These are phyloP conservation scores for Serendipita sp. DNA, from an alignment of 768 basidiomycete genomes.

Conservation along the genomic window DNA sequence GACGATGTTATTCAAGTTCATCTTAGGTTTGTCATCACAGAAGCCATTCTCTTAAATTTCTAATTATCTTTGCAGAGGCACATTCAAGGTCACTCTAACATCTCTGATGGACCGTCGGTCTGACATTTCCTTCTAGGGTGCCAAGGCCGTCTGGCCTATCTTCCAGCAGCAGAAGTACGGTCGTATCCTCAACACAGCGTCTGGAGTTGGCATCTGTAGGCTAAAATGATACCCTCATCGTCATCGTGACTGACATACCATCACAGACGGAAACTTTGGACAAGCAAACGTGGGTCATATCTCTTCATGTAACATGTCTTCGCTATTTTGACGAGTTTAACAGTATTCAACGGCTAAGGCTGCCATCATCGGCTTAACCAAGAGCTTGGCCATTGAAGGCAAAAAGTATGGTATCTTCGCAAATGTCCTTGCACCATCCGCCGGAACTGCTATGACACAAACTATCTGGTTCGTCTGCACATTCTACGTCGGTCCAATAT, in stretches of 20 bases:
- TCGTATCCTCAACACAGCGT: conserved; percentile 86
- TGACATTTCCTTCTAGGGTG: conserved; percentile 37
- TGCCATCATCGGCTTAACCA: conserved; percentile 79
- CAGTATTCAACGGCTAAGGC: conserved; percentile 89
- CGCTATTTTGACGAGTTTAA: conserved; percentile 2
- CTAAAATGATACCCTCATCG: conserved; percentile 10
- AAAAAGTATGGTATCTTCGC: conserved; percentile 78
- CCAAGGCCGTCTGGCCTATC: conserved; percentile 88
- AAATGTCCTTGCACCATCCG: conserved; percentile 76
- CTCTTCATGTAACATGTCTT: neutral
- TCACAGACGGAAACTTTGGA: conserved; percentile 80
- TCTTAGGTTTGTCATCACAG: conserved; percentile 30
- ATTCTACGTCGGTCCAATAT: neutral
- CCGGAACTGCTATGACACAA: conserved; percentile 83
- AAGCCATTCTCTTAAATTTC: neutral
- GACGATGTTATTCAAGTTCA: conserved; percentile 81
- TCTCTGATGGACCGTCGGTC: neutral
- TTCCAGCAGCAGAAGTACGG: conserved; percentile 96
- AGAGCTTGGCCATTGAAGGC: conserved; percentile 81
- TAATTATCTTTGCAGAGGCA: conserved; percentile 34
- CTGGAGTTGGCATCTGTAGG: conserved; percentile 83
- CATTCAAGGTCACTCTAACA: conserved; percentile 53
- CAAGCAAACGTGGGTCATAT: conserved; percentile 57
- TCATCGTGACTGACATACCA: neutral
- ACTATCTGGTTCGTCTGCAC: conserved; percentile 45